Evolutionary conservation across 768 basidiomycete genomes (phyloP).

Genomic region (Trametes coccinea): DNA sequence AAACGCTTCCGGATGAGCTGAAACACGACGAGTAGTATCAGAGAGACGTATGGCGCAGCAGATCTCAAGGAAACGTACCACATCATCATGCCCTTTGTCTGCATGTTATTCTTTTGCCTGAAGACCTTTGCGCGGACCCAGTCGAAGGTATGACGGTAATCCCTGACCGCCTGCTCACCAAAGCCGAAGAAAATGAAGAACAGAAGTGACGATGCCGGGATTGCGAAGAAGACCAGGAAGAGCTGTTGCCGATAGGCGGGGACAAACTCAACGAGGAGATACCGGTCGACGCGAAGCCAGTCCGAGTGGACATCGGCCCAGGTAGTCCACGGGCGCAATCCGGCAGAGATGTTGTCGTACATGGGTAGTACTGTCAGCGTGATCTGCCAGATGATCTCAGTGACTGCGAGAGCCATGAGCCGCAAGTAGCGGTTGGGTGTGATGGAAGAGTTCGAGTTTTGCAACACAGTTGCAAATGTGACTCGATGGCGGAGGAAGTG

Average conservation of each 20-base stretch:
- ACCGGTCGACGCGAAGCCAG: conserved; percentile 29
- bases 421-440: conserved; percentile 38
- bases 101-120: too few relatives aligned
- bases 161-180: conserved; percentile 36
- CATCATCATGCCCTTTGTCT: too few relatives aligned
- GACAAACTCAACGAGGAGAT: conserved; percentile 7
- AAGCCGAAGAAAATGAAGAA: conserved; percentile 45
- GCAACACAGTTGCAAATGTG: conserved; percentile 36
- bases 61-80: too few relatives aligned
- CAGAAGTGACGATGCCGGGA: conserved; percentile 33
- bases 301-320: conserved; percentile 42
- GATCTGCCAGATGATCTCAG: conserved; percentile 30
- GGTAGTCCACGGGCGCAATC: conserved; percentile 35
- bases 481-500: conserved; percentile 37
- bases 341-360: too few relatives aligned
- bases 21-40: too few relatives aligned
- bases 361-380: too few relatives aligned
- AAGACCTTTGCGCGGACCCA: conserved; percentile 11
- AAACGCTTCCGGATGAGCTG: too few relatives aligned
- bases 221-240: conserved; percentile 29
- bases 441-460: conserved; percentile 29
- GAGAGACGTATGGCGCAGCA: too few relatives aligned
- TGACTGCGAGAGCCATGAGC: conserved; percentile 36
- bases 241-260: neutral
- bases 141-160: conserved; percentile 28